Conservation (phyloP, 1,284 basidiomycete species). For the Boletus nobilissimus region DNA sequence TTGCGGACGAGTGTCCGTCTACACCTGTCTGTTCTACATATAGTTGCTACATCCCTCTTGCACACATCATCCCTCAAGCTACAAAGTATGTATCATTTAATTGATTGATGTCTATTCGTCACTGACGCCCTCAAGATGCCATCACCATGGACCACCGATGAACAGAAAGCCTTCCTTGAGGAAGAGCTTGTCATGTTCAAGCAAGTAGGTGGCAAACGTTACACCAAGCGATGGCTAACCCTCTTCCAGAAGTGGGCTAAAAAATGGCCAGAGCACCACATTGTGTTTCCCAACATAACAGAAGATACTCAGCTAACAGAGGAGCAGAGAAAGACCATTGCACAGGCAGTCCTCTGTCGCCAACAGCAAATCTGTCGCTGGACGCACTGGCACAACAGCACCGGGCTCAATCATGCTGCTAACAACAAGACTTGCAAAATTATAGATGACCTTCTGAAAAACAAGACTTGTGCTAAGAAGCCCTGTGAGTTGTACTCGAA, state of each 20-base stretch:
- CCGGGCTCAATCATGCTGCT: background rate
- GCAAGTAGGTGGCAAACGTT: too few relatives aligned
- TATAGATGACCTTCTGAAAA: conserved; percentile 3
- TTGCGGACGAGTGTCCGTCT: too few relatives aligned
- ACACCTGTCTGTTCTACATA: too few relatives aligned
- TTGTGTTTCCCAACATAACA: background rate
- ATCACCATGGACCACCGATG: background rate
- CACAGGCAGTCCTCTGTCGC: background rate
- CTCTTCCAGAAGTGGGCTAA: background rate
- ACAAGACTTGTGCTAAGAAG: conserved; percentile 1
- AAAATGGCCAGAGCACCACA: background rate
- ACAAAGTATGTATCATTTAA: too few relatives aligned
- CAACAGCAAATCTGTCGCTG: background rate
- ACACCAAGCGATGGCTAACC: background rate
- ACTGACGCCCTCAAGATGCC: background rate
- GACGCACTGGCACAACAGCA: conserved; percentile 12
- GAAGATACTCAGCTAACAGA: background rate
- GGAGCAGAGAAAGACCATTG: background rate
- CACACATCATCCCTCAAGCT: too few relatives aligned
- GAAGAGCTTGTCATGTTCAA: background rate
- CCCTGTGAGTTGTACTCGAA: conserved; percentile 20
- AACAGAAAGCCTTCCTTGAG: background rate
- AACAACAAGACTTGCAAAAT: conserved; percentile 8
- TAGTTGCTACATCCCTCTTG: too few relatives aligned
- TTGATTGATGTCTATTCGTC: too few relatives aligned